phyloP scores from a whole-genome alignment of 306 rosid genomes.

The Glycine soja region DNA sequence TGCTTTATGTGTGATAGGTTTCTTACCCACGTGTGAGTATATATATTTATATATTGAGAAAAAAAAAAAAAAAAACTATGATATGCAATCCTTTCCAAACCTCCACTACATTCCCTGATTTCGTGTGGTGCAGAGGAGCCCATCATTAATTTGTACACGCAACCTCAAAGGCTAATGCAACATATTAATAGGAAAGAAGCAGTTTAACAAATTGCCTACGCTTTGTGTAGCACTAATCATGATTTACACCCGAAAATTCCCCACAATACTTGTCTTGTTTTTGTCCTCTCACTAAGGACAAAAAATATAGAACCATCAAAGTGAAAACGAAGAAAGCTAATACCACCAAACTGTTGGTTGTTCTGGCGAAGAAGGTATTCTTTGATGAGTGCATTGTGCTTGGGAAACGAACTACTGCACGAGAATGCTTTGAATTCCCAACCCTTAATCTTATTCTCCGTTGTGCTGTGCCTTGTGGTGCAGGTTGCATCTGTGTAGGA shows the following conservation, averaged over 20 bases:
- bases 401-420: slow-evolving; percentile 19
- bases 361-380: slow-evolving; percentile 12
- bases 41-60: not conserved
- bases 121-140: not conserved
- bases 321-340: slow-evolving; percentile 47
- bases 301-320: slow-evolving; percentile 41
- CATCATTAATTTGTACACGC: slow-evolving; percentile 15
- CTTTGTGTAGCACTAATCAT: slow-evolving; percentile 34
- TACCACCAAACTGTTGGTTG: slow-evolving; percentile 26
- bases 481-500: not conserved
- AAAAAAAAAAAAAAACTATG: not conserved
- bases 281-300: slow-evolving; percentile 45
- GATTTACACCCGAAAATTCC: slow-evolving; percentile 22
- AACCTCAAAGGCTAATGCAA: slow-evolving; percentile 19
- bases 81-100: not conserved
- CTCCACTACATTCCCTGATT: not conserved
- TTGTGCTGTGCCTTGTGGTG: slow-evolving; percentile 75
- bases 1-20: not conserved
- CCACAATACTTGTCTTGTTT: slow-evolving; percentile 40
- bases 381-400: slow-evolving; percentile 47
- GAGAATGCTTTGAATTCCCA: slow-evolving; percentile 36
- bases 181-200: not conserved
- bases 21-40: not conserved
- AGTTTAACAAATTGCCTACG: slow-evolving; percentile 22
- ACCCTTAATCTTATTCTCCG: slow-evolving; percentile 64